These are phyloP conservation scores for Castanea sativa DNA, from an alignment of 306 rosid genomes.

Conservation along the genomic window DNA sequence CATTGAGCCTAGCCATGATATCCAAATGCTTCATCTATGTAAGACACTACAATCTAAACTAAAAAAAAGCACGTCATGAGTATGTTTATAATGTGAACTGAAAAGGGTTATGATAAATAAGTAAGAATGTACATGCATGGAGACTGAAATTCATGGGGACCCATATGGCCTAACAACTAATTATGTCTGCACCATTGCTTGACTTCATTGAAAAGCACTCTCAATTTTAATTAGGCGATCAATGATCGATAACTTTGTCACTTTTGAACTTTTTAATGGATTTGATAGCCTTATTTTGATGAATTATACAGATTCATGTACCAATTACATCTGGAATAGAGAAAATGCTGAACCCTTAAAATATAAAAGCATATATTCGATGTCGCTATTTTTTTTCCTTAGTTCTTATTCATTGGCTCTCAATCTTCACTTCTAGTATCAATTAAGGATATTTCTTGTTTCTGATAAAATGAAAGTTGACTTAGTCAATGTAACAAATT, in stretches of 20 bases:
- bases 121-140: not conserved
- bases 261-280: not conserved
- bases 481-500: not conserved
- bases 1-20: slow-evolving; percentile 48
- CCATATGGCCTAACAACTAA: slow-evolving; percentile 26
- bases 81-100: slow-evolving; percentile 29
- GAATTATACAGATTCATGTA: slow-evolving; percentile 42
- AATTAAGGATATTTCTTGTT: not conserved
- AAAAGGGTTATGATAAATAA: not conserved
- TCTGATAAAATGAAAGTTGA: not conserved
- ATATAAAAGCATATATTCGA: not conserved
- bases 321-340: slow-evolving; percentile 19
- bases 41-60: not conserved
- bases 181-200: slow-evolving; percentile 13
- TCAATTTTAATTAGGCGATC: not conserved
- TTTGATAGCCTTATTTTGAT: not conserved
- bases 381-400: not conserved
- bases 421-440: not conserved
- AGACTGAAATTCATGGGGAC: not conserved
- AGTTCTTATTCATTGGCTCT: not conserved
- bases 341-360: not conserved
- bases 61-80: not conserved
- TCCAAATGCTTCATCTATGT: not conserved
- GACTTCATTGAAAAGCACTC: slow-evolving; percentile 15
- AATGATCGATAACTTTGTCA: not conserved